A percentile compares a stretch with the other conserved stretches of the same genome.
phyloP scores from a whole-genome alignment of 2,329 filamentous ascomycete species.

The Trichoderma pleuroti region DNA sequence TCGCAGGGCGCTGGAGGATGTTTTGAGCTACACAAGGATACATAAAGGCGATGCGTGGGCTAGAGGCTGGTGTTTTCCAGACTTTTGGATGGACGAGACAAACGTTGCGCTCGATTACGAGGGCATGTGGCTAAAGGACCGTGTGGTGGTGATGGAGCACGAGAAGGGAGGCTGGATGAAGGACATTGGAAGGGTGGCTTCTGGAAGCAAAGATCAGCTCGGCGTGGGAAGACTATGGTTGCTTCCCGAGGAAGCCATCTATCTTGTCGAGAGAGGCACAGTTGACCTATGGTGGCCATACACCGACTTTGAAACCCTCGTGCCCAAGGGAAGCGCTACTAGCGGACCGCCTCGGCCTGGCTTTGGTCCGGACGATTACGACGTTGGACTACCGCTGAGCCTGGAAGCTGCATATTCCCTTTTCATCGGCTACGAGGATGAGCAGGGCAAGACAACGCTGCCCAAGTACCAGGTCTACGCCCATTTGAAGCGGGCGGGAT shows the following conservation, averaged over 20 bases:
- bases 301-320: constrained; percentile 46
- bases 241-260: constrained; percentile 86
- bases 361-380: constrained; percentile 43
- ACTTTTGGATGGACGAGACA: constrained; percentile 43
- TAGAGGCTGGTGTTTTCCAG: constrained; percentile 71
- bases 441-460: constrained; percentile 59
- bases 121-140: constrained; percentile 38
- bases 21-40: constrained; percentile 71
- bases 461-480: constrained; percentile 88
- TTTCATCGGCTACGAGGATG: constrained; percentile 68
- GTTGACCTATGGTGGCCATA: constrained; percentile 83
- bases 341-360: constrained; percentile 21
- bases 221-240: constrained; percentile 71
- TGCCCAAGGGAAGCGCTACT: constrained; percentile 36
- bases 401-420: constrained; percentile 86
- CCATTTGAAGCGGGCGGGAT: constrained; percentile 77
- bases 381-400: constrained; percentile 76
- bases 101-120: constrained; percentile 23
- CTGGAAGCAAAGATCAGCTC: constrained; percentile 52
- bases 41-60: constrained; percentile 66
- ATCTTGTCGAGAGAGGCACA: constrained; percentile 80
- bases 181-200: constrained; percentile 66
- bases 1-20: constrained; percentile 83
- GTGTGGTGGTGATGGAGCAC: constrained; percentile 66
- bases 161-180: constrained; percentile 69